Conservation (phyloP, 192 early-diverging fungal genomes). For the Coemansia sp. region DNA sequence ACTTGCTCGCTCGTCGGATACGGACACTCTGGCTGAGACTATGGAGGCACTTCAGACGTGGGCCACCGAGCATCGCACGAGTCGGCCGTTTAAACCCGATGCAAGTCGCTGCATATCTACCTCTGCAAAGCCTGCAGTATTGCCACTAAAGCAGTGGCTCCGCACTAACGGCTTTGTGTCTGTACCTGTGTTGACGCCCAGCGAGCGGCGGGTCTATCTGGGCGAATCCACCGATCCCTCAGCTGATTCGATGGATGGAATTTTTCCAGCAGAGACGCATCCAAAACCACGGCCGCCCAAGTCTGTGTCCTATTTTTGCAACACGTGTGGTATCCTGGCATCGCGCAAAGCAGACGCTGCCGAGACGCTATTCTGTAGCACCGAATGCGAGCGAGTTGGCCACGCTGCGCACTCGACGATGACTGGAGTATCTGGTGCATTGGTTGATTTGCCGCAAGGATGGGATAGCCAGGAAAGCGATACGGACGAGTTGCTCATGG, state of each 20-base stretch:
- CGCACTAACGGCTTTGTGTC: constrained; percentile 29
- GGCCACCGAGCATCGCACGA: neutral
- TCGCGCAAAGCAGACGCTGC: neutral
- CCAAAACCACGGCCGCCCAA: neutral
- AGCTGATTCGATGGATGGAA: neutral
- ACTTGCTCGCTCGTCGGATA: neutral
- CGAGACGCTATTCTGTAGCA: constrained; percentile 15
- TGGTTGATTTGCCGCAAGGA: constrained; percentile 15
- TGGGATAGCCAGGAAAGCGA: constrained; percentile 27
- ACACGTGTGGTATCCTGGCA: constrained; percentile 8
- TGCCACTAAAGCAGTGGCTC: constrained; percentile 26
- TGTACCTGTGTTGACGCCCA: constrained; percentile 11
- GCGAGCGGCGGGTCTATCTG: constrained; percentile 4
- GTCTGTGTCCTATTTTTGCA: constrained; percentile 2
- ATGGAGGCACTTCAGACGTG: neutral
- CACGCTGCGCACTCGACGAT: constrained; percentile 2
- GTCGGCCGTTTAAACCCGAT: constrained; percentile 1
- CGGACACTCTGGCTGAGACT: neutral
- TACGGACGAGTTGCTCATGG: constrained; percentile 12
- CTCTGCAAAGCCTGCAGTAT: neutral
- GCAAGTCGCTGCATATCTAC: neutral
- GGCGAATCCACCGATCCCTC: neutral
- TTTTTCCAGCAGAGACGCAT: neutral
- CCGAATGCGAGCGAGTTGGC: constrained; percentile 11
- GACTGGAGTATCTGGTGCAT: neutral